These are phyloP conservation scores for Hemerocallis citrina DNA, from an alignment of 106 monocot species.

Conservation along the genomic window DNA sequence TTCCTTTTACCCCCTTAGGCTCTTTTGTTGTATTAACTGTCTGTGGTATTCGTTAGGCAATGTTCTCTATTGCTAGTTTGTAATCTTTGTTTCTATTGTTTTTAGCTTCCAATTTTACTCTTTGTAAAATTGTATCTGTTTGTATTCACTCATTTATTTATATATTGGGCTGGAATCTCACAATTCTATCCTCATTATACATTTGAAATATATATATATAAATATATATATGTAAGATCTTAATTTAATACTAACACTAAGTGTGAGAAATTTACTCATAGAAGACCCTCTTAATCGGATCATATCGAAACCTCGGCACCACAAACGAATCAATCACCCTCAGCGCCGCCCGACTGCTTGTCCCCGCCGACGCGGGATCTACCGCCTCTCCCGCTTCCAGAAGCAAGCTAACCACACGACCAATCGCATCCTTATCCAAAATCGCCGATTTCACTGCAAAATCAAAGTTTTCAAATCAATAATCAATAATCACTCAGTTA, in stretches of 20 bases:
- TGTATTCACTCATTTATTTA: too few species aligned
- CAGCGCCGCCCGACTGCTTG: conserved; percentile 37
- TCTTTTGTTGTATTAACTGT: too few species aligned
- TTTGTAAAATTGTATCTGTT: too few species aligned
- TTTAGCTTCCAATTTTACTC: too few species aligned
- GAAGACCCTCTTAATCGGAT: conserved; percentile 76
- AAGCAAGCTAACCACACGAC: conserved; percentile 40
- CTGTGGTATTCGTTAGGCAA: too few species aligned
- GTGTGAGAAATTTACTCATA: conserved; percentile 58
- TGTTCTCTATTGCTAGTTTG: too few species aligned
- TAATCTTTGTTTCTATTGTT: too few species aligned
- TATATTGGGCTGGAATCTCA: neutral
- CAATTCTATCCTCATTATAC: neutral
- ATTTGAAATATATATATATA: neutral
- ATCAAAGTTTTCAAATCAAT: neutral
- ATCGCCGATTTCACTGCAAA: conserved; percentile 66
- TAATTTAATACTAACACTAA: neutral
- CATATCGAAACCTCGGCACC: conserved; percentile 66
- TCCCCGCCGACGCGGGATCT: conserved; percentile 18
- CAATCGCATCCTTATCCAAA: conserved; percentile 56
- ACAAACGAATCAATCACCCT: conserved; percentile 74
- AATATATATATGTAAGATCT: neutral
- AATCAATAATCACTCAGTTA: neutral
- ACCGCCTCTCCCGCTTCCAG: conserved; percentile 66
- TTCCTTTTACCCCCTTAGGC: too few species aligned